phyloP scores from a whole-genome alignment of 1,139 yeast genomes.

The Magnusiomyces tetraspermus region DNA sequence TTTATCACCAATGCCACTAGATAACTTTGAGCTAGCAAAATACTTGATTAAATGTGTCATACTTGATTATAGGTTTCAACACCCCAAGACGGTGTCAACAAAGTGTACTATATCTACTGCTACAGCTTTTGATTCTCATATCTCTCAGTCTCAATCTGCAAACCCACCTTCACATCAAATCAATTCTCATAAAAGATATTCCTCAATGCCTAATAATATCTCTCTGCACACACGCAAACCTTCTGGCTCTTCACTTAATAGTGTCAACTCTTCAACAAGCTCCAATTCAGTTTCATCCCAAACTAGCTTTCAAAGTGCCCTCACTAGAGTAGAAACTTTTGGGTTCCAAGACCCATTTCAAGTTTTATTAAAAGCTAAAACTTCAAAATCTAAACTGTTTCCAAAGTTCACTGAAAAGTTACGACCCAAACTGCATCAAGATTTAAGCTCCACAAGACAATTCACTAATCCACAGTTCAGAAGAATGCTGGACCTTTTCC shows the following conservation, averaged over 20 bases:
- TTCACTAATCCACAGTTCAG: conserved; percentile 4
- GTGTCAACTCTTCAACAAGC: not conserved
- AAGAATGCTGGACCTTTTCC: not conserved
- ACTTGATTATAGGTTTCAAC: not conserved
- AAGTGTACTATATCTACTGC: not conserved
- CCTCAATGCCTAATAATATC: not conserved
- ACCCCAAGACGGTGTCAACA: not conserved
- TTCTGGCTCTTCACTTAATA: not conserved
- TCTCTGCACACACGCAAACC: not conserved
- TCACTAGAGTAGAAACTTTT: no score
- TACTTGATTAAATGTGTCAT: not conserved
- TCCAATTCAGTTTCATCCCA: not conserved
- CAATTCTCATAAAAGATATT: not conserved
- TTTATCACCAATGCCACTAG: not conserved
- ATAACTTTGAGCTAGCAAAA: not conserved
- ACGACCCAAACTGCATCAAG: not conserved
- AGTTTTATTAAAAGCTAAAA: not conserved
- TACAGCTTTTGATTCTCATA: not conserved
- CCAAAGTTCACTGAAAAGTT: not conserved
- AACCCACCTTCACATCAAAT: no score
- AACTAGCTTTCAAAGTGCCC: no score
- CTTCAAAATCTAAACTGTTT: not conserved
- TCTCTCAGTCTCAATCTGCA: not conserved
- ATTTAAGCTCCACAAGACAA: not conserved
- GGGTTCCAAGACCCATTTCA: not conserved